Conservation (phyloP, 345 rosid species). For the Populus euphratica region DNA sequence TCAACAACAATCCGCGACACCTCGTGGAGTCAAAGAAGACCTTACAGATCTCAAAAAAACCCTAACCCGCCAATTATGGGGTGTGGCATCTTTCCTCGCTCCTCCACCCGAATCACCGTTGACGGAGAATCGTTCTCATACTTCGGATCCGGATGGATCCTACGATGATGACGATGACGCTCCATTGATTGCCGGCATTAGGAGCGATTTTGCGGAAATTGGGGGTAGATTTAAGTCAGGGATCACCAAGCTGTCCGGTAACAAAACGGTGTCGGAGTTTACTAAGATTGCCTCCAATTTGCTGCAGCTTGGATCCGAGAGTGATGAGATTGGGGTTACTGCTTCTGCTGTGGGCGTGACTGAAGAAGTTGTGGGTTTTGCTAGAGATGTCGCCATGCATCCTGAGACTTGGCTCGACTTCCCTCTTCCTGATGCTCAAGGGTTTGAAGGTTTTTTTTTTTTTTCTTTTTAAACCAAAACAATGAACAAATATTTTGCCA, state of each 20-base stretch:
- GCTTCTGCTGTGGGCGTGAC: slow-evolving; percentile 54
- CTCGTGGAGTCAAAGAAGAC: slow-evolving; percentile 82
- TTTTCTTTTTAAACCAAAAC: neutral
- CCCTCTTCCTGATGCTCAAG: slow-evolving; percentile 60
- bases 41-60: slow-evolving; percentile 71
- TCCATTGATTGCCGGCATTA: slow-evolving; percentile 49
- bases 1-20: slow-evolving; percentile 22
- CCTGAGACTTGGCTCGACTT: slow-evolving; percentile 95
- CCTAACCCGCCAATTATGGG: slow-evolving; percentile 77
- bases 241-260: slow-evolving; percentile 56
- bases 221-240: slow-evolving; percentile 59
- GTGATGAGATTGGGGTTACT: slow-evolving; percentile 33
- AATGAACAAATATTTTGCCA: neutral
- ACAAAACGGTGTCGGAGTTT: slow-evolving; percentile 63
- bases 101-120: slow-evolving; percentile 44
- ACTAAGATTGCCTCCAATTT: slow-evolving; percentile 54
- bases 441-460: slow-evolving; percentile 53
- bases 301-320: slow-evolving; percentile 56
- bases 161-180: neutral
- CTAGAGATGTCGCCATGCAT: slow-evolving; percentile 81
- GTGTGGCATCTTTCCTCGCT: slow-evolving; percentile 94
- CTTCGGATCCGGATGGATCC: slow-evolving; percentile 13
- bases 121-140: slow-evolving; percentile 5
- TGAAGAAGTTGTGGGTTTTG: slow-evolving; percentile 76
- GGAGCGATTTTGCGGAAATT: slow-evolving; percentile 67